Conservation (phyloP, 129 eudicot genomes). For the Heracleum sosnowskyi region DNA sequence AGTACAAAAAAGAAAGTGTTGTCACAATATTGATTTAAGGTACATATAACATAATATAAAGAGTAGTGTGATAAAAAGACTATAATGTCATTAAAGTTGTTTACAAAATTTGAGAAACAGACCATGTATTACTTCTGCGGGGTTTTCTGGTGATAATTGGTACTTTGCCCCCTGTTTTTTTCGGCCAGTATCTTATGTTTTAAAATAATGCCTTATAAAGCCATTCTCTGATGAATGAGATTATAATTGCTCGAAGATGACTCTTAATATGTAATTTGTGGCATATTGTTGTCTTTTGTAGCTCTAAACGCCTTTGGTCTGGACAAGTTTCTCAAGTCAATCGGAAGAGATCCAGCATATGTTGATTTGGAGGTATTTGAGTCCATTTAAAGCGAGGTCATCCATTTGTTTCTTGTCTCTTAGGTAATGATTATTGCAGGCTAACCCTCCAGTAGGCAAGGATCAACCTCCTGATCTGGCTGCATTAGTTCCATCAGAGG, state of each 20-base stretch:
- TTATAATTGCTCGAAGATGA: not conserved
- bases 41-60: too few relatives aligned
- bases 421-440: slow-evolving; percentile 33
- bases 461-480: slow-evolving; percentile 99
- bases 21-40: too few relatives aligned
- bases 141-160: not conserved
- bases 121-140: not conserved
- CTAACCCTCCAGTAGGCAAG: slow-evolving; percentile 85
- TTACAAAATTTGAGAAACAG: not conserved
- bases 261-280: not conserved
- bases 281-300: slow-evolving; percentile 24
- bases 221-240: not conserved
- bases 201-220: not conserved
- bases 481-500: slow-evolving; percentile 64
- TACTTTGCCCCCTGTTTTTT: not conserved
- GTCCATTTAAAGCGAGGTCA: not conserved
- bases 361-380: slow-evolving; percentile 81
- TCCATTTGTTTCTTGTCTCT: not conserved
- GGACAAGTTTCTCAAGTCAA: slow-evolving; percentile 65
- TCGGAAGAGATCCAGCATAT: slow-evolving; percentile 65
- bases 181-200: not conserved
- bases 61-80: not conserved
- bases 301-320: slow-evolving; percentile 58
- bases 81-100: not conserved
- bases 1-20: too few relatives aligned